Conservation (phyloP, 768 basidiomycete genomes). For the Hemileccinum impolitum region DNA sequence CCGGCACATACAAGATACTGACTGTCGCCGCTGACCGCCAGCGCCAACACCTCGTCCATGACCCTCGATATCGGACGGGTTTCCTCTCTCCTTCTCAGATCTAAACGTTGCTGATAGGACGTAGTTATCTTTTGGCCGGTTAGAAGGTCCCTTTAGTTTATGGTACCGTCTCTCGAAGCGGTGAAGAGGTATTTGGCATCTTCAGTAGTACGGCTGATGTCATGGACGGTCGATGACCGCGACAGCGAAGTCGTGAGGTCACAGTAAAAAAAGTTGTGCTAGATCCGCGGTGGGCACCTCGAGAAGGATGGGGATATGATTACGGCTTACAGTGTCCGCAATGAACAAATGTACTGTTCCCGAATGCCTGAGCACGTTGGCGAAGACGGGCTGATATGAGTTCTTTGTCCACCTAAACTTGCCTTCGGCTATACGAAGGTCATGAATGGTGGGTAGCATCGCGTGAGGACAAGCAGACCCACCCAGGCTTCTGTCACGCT, state of each 20-base stretch:
- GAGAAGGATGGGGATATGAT: not conserved
- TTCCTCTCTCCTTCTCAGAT: slow-evolving; percentile 52
- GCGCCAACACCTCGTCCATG: slow-evolving; percentile 85
- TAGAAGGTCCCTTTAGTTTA: slow-evolving; percentile 79
- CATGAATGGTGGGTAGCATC: not conserved
- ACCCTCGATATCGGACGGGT: slow-evolving; percentile 51
- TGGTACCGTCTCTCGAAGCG: slow-evolving; percentile 85
- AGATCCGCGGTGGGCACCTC: not conserved
- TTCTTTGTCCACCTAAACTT: slow-evolving; percentile 91
- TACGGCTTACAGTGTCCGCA: slow-evolving; percentile 58
- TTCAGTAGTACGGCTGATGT: slow-evolving; percentile 78
- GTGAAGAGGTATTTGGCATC: slow-evolving; percentile 79
- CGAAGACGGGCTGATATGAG: slow-evolving; percentile 87
- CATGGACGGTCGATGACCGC: slow-evolving; percentile 74
- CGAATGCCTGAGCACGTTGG: slow-evolving; percentile 85
- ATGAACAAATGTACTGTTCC: slow-evolving; percentile 84
- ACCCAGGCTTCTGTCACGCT: slow-evolving; percentile 74
- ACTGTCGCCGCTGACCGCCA: slow-evolving; percentile 85
- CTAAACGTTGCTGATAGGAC: slow-evolving; percentile 57
- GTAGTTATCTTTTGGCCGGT: slow-evolving; percentile 57
- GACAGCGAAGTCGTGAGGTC: slow-evolving; percentile 50
- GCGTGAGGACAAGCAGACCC: slow-evolving; percentile 25
- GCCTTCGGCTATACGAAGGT: slow-evolving; percentile 54
- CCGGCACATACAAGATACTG: slow-evolving; percentile 85
- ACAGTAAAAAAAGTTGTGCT: slow-evolving; percentile 62